Conservation (phyloP, 345 rosid species). For the Dipteronia dyeriana region DNA sequence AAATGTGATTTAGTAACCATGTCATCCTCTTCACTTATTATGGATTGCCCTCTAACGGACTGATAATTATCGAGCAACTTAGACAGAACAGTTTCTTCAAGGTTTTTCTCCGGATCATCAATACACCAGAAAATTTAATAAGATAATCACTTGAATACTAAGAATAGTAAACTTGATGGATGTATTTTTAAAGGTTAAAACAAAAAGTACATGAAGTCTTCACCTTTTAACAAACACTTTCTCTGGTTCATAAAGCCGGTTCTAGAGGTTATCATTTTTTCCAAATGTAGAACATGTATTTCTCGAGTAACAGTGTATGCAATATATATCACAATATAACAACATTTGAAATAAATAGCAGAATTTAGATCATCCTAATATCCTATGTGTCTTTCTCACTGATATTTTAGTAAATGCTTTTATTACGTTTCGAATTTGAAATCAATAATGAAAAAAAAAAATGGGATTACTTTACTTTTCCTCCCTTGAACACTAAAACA, state of each 20-base stretch:
- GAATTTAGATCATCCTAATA: neutral
- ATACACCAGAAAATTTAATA: conserved; percentile 42
- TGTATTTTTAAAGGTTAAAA: neutral
- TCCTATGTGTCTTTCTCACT: neutral
- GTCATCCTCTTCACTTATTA: conserved; percentile 77
- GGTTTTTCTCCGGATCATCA: conserved; percentile 55
- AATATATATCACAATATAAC: neutral
- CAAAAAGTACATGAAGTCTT: neutral
- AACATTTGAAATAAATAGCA: neutral
- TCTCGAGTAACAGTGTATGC: conserved; percentile 58
- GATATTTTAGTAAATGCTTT: neutral
- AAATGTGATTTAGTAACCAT: conserved; percentile 50
- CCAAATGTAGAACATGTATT: conserved; percentile 61
- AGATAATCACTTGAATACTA: neutral
- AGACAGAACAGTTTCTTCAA: conserved; percentile 63
- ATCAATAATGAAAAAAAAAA: neutral
- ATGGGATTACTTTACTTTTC: neutral
- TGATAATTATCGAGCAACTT: conserved; percentile 79
- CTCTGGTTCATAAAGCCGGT: conserved; percentile 63
- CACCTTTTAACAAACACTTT: conserved; percentile 67
- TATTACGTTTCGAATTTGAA: neutral
- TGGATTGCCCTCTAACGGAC: conserved; percentile 64
- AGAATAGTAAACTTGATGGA: neutral
- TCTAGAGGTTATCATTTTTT: conserved; percentile 48
- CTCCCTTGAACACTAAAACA: neutral